Evolutionary conservation across 2,329 filamentous ascomycete genomes (phyloP).

Genomic region (Clarireedia homoeocarpa): DNA sequence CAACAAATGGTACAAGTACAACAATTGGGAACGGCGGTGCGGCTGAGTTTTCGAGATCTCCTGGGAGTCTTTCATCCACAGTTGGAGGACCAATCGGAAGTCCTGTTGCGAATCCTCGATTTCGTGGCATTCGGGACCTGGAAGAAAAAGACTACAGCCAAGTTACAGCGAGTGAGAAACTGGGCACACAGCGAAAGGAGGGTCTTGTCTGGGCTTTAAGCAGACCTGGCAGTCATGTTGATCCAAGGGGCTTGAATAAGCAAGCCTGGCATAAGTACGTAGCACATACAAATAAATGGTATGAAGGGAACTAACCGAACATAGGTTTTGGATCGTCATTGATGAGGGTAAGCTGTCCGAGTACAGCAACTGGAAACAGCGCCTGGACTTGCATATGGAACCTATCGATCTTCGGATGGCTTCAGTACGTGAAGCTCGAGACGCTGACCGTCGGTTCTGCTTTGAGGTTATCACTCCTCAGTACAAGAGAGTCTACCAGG

Average conservation of each 20-base stretch:
- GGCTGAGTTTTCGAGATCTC: constrained; percentile 41
- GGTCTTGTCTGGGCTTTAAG: constrained; percentile 92
- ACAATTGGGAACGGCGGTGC: constrained; percentile 26
- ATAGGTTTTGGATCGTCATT: constrained; percentile 94
- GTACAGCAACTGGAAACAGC: constrained; percentile 99
- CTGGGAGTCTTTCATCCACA: constrained; percentile 43
- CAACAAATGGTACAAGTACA: constrained; percentile 34
- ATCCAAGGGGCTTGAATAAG: constrained; percentile 91
- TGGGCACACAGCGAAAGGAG: constrained; percentile 74
- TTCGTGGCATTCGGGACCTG: constrained; percentile 87
- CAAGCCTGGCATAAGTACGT: constrained; percentile 97
- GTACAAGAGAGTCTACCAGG: constrained; percentile 93
- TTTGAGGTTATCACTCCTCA: constrained; percentile 98
- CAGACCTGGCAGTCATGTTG: constrained; percentile 85
- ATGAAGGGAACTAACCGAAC: constrained; percentile 22
- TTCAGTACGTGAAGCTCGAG: constrained; percentile 90
- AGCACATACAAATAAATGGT: neutral
- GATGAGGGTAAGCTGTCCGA: constrained; percentile 95
- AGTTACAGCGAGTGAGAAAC: constrained; percentile 44
- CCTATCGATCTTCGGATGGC: constrained; percentile 96
- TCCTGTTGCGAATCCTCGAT: constrained; percentile 51
- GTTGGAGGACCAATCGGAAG: constrained; percentile 35
- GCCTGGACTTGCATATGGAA: constrained; percentile 92
- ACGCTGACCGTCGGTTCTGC: constrained; percentile 90
- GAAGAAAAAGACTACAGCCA: constrained; percentile 69